These are phyloP conservation scores for Trichoderma brevicompactum DNA, from an alignment of 2,329 filamentous ascomycete species.

Conservation along the genomic window DNA sequence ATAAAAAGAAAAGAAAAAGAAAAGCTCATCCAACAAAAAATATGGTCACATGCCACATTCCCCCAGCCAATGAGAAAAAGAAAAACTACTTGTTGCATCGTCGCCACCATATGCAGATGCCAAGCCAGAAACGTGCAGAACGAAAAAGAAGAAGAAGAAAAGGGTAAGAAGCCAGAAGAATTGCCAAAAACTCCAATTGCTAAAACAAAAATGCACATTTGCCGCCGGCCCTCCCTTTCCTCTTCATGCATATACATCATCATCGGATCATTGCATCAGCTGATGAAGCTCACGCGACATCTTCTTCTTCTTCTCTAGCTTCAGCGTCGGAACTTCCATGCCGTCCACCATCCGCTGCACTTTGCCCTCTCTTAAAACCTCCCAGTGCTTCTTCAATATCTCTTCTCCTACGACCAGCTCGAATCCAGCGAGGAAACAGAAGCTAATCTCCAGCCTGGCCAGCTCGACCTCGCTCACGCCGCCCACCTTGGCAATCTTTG, in stretches of 20 bases:
- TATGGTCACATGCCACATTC: background rate
- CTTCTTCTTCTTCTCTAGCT: constrained; percentile 21
- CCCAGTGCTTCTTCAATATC: constrained; percentile 42
- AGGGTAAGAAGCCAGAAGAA: background rate
- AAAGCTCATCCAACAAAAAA: background rate
- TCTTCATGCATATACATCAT: background rate
- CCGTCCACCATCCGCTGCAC: constrained; percentile 35
- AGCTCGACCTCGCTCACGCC: constrained; percentile 84
- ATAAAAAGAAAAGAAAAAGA: background rate
- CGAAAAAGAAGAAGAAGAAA: background rate
- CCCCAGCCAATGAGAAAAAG: background rate
- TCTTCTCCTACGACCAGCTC: constrained; percentile 64
- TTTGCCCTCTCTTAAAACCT: constrained; percentile 40
- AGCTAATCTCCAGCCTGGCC: constrained; percentile 83
- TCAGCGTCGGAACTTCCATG: constrained; percentile 39
- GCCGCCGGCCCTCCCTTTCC: background rate
- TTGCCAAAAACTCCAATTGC: background rate
- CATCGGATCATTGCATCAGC: constrained; percentile 2
- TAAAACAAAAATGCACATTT: background rate
- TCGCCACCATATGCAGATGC: background rate
- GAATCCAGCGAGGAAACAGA: constrained; percentile 85
- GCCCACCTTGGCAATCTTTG: constrained; percentile 82
- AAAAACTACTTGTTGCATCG: background rate
- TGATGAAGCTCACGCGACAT: constrained; percentile 12
- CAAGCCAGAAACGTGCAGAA: background rate